Base-by-base conservation (phyloP, 2,329 filamentous ascomycete species). In the Talaromyces sp. region DNA sequence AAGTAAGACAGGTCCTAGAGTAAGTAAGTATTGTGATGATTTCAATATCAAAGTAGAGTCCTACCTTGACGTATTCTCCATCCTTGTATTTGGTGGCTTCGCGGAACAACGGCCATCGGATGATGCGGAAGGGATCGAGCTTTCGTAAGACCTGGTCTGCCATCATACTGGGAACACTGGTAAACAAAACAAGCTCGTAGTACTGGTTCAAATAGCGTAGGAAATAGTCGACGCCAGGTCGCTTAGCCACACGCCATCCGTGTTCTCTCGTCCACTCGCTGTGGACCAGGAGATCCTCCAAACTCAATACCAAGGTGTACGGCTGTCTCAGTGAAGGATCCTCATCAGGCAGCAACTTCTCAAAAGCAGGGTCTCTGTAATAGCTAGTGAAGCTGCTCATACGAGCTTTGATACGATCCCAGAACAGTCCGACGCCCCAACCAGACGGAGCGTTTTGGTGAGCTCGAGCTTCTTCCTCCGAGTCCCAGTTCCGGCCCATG, bases 1-100 rank as follows among this genome's bases (percentile, higher is more conserved):
- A 99, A 86, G 79, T 96, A 98, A 2, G 92, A 92, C n/a, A 99
- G 86, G 74, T 99, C 95, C 91, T 96, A 40, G 31, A 60, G 55
- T 48, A 3, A 11, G 33, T 54, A 23, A 54, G 56, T 35, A 52
- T 56, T 59, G 3, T 3, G n/a, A 8, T 35, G 12, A 37, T 1
- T 33, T 28, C 6, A 55, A 73, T 62, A 72, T 67, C 62, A 40
- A 23, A n/a, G 18, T 5, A 9, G 60, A n/a, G 11, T 57, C 80
- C 67, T 79, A 92, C 92, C 88, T 99, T 99, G 78, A 99, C 86
- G 72, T 98, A 93, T 78, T 97, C 91, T 67, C 95, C 95, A 67
- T 96, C 90, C 78, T 97, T 90, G 76, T 96, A 99, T 71, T 93
- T 91, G 64, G 95, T 98, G n/a, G 93, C 95, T 77, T 99, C 95